Conservation (phyloP, 495 filamentous ascomycete species). For the Delitschia confertaspora region DNA sequence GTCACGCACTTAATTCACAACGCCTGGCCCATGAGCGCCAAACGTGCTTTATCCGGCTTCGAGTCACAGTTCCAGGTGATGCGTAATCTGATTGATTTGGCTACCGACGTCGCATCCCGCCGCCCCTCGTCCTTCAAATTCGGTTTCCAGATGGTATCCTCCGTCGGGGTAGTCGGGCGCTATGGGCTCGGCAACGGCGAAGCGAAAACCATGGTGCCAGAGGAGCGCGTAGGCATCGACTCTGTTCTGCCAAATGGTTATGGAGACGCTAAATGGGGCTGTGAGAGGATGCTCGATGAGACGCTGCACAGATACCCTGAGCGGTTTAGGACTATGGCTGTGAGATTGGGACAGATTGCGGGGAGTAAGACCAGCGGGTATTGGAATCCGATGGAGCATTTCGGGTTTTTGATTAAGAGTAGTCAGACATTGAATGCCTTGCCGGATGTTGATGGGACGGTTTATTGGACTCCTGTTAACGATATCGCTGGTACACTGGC, state of each 20-base stretch:
- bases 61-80: conserved; percentile 8
- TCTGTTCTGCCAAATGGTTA: conserved; percentile 42
- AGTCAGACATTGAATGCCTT: conserved; percentile 40
- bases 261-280: conserved; percentile 44
- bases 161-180: conserved; percentile 8
- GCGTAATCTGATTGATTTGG: conserved; percentile 8
- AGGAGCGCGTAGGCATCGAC: conserved; percentile 32
- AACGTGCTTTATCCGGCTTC: conserved; percentile 1
- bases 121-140: neutral
- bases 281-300: conserved; percentile 44
- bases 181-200: neutral
- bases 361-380: conserved; percentile 43
- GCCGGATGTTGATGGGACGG: conserved; percentile 38
- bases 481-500: conserved; percentile 36
- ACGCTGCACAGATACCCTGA: conserved; percentile 41
- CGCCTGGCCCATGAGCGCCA: conserved; percentile 31
- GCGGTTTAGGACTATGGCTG: conserved; percentile 39
- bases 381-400: conserved; percentile 46
- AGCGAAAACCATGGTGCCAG: conserved; percentile 29
- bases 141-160: conserved; percentile 8
- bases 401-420: conserved; percentile 45
- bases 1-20: conserved; percentile 5
- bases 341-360: conserved; percentile 40
- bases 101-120: neutral
- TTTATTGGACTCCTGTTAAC: conserved; percentile 43